Evolutionary conservation across 2,329 filamentous ascomycete species (phyloP), one percentile per base, ranked within the genome.

Genomic region (Furcasterigmium sp.): DNA sequence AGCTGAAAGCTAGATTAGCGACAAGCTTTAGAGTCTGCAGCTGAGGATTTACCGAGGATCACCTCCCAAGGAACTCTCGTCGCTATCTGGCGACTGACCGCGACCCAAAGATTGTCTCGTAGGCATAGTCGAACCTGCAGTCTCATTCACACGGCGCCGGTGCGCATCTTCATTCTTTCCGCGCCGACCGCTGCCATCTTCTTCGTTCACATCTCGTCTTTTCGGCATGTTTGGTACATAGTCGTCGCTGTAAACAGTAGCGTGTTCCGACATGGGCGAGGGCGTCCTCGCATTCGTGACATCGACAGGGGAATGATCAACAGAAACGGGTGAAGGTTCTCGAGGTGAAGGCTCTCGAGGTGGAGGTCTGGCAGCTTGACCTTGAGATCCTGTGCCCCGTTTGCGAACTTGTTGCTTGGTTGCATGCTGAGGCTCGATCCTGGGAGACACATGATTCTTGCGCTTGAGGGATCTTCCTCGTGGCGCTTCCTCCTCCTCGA

Each of bases 211-310:
- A n/a, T n/a, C n/a, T n/a, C 19, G 6, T 23, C 21, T 19, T 23
- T 18, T 8, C 13, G 19, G 9, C 11, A 23, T n/a, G 19, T 14
- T 21, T 8, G 19, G 19, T 20, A 37, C 19, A 21, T 14, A 37
- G 19, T 41, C 39, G 15, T 41, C 39, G 15, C 29, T 41, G 29
- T 35, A 25, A n/a, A 41, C 39, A 8, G 39, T 41, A 9, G 39
- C 39, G 6, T 19, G 17, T 3, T 26, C 23, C 7, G 23, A 26
- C 7, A 7, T 11, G 17, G 38, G 38, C 11, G 26, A 40, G 3
- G 30, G 30, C 15, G 7, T 34, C 15, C 30, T 17, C 7, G 13
- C 30, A 8, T 34, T 34, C 15, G 14, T 34, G 7, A 8, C 8
- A n/a, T 14, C 14, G 14, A 7, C 30, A 17, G 30, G 30, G 7